Base-by-base conservation (phyloP, 441 rosid genomes). In the Flueggea neowawraea region DNA sequence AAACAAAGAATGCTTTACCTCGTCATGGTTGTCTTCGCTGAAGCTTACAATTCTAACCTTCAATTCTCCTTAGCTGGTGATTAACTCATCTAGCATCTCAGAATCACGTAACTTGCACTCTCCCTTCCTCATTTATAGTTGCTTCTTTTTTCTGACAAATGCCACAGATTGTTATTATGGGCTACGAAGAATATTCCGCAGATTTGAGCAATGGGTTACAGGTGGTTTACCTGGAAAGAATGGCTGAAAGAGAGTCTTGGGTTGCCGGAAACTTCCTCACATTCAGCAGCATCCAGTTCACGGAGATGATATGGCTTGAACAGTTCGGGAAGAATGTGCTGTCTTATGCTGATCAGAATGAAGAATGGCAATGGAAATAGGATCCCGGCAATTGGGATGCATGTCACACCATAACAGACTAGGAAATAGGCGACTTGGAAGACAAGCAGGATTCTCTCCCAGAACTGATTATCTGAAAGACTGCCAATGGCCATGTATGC, bases 1-100 rank as follows among this genome's bases (percentile, higher is more conserved):
- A 6, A 13, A 10, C n/a, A n/a, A n/a, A n/a, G n/a, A n/a, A 39
- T 54, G 54, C 53, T 53, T 55, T 59, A 72, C 90, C 82, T 75
- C 82, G 47, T 66, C 60, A 51, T 57, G 73, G n/a, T n/a, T n/a
- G 60, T 45, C 87, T 31, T 78, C 83, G 0, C 58, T 76, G 57
- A 71, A 67, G 74, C 86, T 84, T 16, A 75, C 49, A 12, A 73
- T 73, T n/a, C n/a, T n/a, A 59, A 75, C 70, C 68, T 84, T 89
- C 9, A 86, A 31, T 75, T 86, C 90, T 22, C 92, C 96, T 78
- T 87, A 75, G 64, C 82, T 76, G 48, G 92, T 89, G 6, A 87
- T 89, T 60, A 84, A 67, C 78, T 86, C 87, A 50, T 84, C 92
- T 65, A 89, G 53, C 65, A 84, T 74, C 78, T 89, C 96, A 5